These are phyloP conservation scores for Daldinia loculata DNA, from an alignment of 495 filamentous ascomycete species.

Conservation along the genomic window DNA sequence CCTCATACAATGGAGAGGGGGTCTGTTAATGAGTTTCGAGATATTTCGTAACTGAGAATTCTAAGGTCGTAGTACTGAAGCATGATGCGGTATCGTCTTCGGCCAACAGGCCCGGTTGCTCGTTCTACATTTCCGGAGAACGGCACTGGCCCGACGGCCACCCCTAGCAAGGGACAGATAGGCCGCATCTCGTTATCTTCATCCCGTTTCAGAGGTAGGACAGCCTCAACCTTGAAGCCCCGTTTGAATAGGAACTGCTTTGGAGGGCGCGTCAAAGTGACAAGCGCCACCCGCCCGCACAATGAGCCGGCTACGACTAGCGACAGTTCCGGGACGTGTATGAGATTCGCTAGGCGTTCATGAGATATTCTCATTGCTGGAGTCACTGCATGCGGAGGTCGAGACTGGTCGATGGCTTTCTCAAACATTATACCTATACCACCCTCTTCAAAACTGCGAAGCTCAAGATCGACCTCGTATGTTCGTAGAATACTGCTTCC, in stretches of 20 bases:
- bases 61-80: slow-evolving; percentile 79
- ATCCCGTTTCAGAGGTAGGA: slow-evolving; percentile 53
- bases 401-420: slow-evolving; percentile 54
- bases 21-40: slow-evolving; percentile 41
- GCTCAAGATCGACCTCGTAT: slow-evolving; percentile 65
- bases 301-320: slow-evolving; percentile 78
- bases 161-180: slow-evolving; percentile 51
- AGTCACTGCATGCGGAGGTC: slow-evolving; percentile 56
- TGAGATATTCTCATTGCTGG: slow-evolving; percentile 51
- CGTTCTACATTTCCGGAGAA: slow-evolving; percentile 61
- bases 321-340: slow-evolving; percentile 79
- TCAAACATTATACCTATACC: slow-evolving; percentile 54
- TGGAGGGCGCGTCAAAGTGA: slow-evolving; percentile 68
- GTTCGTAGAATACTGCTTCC: slow-evolving; percentile 63
- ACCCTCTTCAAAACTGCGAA: slow-evolving; percentile 58
- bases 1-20: slow-evolving; percentile 35
- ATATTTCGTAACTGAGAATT: slow-evolving; percentile 83
- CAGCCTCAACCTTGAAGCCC: slow-evolving; percentile 55
- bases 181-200: slow-evolving; percentile 50
- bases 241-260: slow-evolving; percentile 32
- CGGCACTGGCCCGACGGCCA: slow-evolving; percentile 53
- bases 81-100: slow-evolving; percentile 72
- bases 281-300: slow-evolving; percentile 75
- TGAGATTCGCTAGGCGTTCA: slow-evolving; percentile 79
- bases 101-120: slow-evolving; percentile 44